phyloP scores from a whole-genome alignment of 352 stramenopile genomes.

The Blastocystis sp. region DNA sequence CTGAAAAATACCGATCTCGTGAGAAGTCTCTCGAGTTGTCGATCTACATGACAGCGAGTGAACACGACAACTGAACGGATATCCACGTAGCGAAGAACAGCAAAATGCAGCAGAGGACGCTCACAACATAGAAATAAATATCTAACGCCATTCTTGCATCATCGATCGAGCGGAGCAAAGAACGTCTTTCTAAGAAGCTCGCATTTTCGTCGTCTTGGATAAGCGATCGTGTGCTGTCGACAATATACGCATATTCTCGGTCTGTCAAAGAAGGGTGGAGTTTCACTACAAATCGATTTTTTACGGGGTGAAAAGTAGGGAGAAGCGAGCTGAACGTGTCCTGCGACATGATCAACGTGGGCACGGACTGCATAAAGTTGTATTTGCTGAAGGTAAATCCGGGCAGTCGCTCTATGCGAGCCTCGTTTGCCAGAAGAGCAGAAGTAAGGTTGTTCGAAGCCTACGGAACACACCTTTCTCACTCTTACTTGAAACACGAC shows the following conservation, averaged over 20 bases:
- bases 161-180: conserved; percentile 1
- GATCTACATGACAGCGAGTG: not conserved
- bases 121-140: conserved; percentile 43
- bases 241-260: conserved; percentile 11
- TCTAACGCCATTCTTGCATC: conserved; percentile 19
- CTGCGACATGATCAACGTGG: not conserved
- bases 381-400: conserved; percentile 57
- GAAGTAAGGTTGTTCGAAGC: not conserved
- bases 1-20: conserved; percentile 59
- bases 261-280: not conserved
- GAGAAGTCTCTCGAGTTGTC: not conserved
- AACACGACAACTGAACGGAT: not conserved
- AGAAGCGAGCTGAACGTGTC: not conserved
- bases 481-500: too few relatives aligned
- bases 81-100: conserved; percentile 50
- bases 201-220: not conserved
- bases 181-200: not conserved
- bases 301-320: not conserved
- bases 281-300: conserved; percentile 17
- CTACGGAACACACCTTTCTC: not conserved
- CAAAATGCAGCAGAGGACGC: conserved; percentile 4
- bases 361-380: conserved; percentile 12
- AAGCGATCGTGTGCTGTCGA: conserved; percentile 10
- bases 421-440: not conserved
- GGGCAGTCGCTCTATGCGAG: not conserved